Evolutionary conservation across 345 rosid species (phyloP), one percentile per base, ranked within the genome.

Genomic region (Barbarea vulgaris): DNA sequence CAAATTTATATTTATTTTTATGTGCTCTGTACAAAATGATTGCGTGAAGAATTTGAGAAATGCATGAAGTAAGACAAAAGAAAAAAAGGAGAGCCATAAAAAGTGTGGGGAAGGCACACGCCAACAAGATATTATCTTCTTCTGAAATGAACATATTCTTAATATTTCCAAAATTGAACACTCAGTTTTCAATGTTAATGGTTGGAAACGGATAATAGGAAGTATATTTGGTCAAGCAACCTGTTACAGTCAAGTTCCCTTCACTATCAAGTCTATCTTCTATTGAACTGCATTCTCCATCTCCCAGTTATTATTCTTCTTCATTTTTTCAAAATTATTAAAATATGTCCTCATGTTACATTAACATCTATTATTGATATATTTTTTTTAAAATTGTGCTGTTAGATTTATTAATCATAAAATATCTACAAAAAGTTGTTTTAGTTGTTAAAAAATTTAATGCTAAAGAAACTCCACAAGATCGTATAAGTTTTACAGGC

Each of bases 81-180:
- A 37, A 68, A 67, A 10, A 7, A 50, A 68, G 67, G 73, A 75
- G 79, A 69, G 58, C 70, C 75, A 76, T 54, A 70, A 70, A 31
- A 77, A 77, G 59, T 70, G 25, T 44, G 75, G 63, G 80, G 71
- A 63, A 62, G 71, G 60, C 80, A 77, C 80, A 63, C 76, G 66
- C 76, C 75, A 76, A 69, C 15, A 61, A 17, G 18, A 36, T 19
- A 60, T 30, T 61, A 52, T 76, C 53, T 62, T 44, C 33, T 33
- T 24, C 13, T 54, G 59, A 46, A 70, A 63, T 52, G 4, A 66
- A 77, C 71, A 46, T 33, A 53, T 53, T 62, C 65, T 76, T 54
- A 48, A 34, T 48, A 39, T 37, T 61, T 28, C 44, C 76, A 66
- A 66, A 4, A 10, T 44, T 30, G 33, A 67, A 46, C 22, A 8